phyloP scores from a whole-genome alignment of 2,329 filamentous ascomycete genomes.

The Phyllosticta ampelicida region DNA sequence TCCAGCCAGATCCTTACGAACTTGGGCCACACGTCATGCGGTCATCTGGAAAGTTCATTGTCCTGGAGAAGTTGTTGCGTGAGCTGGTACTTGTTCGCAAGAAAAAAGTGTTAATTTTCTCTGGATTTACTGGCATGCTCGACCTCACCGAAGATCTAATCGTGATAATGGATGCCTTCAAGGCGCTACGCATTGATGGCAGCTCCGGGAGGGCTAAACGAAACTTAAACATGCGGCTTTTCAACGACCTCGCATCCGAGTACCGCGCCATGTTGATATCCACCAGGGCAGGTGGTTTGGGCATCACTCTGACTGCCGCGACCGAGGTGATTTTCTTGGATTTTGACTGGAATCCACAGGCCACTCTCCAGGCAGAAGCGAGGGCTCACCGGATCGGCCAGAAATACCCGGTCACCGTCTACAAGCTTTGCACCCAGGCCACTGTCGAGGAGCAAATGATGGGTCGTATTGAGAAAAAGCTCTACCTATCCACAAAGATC shows the following conservation, averaged over 20 bases:
- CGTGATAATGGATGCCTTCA: slow-evolving; percentile 32
- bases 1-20: slow-evolving; percentile 36
- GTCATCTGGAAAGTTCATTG: slow-evolving; percentile 46
- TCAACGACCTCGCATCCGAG: slow-evolving; percentile 36
- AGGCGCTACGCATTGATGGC: slow-evolving; percentile 42
- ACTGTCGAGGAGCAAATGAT: slow-evolving; percentile 51
- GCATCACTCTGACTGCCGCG: slow-evolving; percentile 44
- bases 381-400: slow-evolving; percentile 46
- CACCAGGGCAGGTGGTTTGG: slow-evolving; percentile 45
- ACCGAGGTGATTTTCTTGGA: slow-evolving; percentile 48
- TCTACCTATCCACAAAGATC: slow-evolving; percentile 50
- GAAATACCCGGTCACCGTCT: slow-evolving; percentile 43
- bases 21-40: slow-evolving; percentile 38
- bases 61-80: slow-evolving; percentile 41
- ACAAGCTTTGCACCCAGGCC: slow-evolving; percentile 46
- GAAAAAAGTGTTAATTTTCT: slow-evolving; percentile 49
- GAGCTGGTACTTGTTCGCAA: slow-evolving; percentile 38
- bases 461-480: slow-evolving; percentile 48
- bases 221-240: slow-evolving; percentile 43
- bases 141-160: slow-evolving; percentile 44
- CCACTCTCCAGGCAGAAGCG: slow-evolving; percentile 44
- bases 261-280: slow-evolving; percentile 47
- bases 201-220: slow-evolving; percentile 37
- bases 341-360: slow-evolving; percentile 45
- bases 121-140: slow-evolving; percentile 41